Conservation (phyloP, 2,329 filamentous ascomycete species). For the Sordariomycetes sp. region DNA sequence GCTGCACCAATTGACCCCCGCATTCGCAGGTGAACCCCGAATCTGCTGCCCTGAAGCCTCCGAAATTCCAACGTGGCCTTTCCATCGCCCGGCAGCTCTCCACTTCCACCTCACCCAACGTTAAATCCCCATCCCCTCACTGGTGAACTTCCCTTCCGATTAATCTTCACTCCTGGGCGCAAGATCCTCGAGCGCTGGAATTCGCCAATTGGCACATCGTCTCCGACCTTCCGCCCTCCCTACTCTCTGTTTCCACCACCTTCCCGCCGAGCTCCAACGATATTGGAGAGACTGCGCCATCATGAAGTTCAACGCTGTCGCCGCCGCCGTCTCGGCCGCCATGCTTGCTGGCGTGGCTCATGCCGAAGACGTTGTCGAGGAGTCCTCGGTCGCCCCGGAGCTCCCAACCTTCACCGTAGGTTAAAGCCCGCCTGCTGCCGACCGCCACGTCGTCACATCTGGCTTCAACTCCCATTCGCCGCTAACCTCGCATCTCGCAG, state of each 20-base stretch:
- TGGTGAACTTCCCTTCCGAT: neutral
- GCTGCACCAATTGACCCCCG: neutral
- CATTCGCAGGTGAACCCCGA: neutral
- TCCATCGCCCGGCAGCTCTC: conserved; percentile 1
- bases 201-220: conserved; percentile 3
- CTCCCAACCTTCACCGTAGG: conserved; percentile 85
- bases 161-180: conserved; percentile 2
- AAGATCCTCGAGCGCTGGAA: conserved; percentile 3
- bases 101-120: conserved; percentile 1
- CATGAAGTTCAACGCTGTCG: conserved; percentile 79
- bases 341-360: conserved; percentile 61
- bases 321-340: conserved; percentile 67
- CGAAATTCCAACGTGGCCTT: conserved; percentile 5
- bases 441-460: neutral
- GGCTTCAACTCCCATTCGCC: conserved; percentile 7
- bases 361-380: conserved; percentile 54
- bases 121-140: conserved; percentile 2
- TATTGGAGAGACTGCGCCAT: no score
- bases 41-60: neutral
- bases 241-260: no score
- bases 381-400: conserved; percentile 50
- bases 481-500: conserved; percentile 37
- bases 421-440: neutral
- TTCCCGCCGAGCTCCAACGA: no score
- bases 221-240: neutral